These are phyloP conservation scores for Colletotrichum somersetense DNA, from an alignment of 2,329 filamentous ascomycete genomes.

Conservation along the genomic window DNA sequence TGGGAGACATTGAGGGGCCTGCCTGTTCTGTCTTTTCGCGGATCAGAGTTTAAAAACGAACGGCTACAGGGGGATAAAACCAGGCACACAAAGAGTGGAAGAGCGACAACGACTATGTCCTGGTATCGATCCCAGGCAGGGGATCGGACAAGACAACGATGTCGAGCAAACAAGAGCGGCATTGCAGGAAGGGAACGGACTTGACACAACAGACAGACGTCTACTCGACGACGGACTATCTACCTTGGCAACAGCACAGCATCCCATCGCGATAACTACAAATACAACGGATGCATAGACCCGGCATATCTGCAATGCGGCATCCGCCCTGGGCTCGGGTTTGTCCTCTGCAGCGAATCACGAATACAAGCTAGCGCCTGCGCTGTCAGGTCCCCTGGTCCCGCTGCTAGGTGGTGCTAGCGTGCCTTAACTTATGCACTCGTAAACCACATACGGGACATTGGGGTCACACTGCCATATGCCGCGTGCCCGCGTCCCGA, in stretches of 20 bases:
- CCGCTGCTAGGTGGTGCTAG: slow-evolving; percentile 14
- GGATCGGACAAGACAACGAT: neutral
- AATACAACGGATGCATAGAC: slow-evolving; percentile 1
- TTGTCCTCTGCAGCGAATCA: slow-evolving; percentile 14
- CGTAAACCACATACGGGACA: neutral
- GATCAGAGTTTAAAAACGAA: neutral
- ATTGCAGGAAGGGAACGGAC: too few species aligned
- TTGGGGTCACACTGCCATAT: slow-evolving; percentile 7
- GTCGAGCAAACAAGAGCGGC: neutral
- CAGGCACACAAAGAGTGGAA: neutral
- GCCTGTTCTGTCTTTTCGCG: neutral
- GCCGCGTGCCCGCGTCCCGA: slow-evolving; percentile 4
- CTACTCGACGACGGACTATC: neutral
- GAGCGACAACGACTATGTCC: neutral
- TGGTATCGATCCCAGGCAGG: neutral
- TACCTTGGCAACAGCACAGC: neutral
- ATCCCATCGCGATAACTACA: neutral
- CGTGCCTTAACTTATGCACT: slow-evolving; percentile 21
- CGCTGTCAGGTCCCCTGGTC: slow-evolving; percentile 31
- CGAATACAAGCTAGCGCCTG: slow-evolving; percentile 21
- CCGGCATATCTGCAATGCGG: slow-evolving; percentile 19
- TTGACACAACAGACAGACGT: neutral
- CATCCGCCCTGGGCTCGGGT: neutral
- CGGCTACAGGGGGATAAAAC: neutral
- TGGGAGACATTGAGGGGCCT: neutral